Evolutionary conservation across 192 early-diverging fungal species (phyloP), one percentile per base, ranked within the genome.

Genomic region (Dissophora ornata): DNA sequence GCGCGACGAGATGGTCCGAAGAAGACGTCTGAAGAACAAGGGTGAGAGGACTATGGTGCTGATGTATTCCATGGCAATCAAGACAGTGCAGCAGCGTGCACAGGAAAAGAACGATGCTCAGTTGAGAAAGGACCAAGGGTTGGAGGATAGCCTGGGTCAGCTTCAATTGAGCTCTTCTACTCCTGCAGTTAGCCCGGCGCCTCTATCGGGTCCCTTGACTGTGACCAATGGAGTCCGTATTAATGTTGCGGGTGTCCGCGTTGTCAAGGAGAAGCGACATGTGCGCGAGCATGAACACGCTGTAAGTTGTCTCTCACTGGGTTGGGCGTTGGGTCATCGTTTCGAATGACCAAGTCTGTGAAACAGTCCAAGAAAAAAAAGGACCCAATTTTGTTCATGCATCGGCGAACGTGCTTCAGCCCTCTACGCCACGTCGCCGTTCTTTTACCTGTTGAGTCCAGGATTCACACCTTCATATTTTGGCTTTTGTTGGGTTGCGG

Each of bases 201-300:
- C 70, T 16, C 44, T 45, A 0, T 34, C 49, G 1, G 62, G 62
- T 6, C 57, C 63, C 13, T 79, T 28, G 54, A 59, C 32, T 25
- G 16, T 56, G 3, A 70, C 69, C 10, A 62, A 80, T 59, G 85
- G 81, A 1, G 57, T 79, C 13, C 59, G 79, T 5, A 68, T 88
- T 49, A 86, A 85, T 29, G 68, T 88, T 30, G 54, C 82, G n/a
- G 75, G 73, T 18, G 81, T 88, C 10, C 61, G 81, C 10, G 41
- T 61, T 15, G 30, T 75, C 21, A 51, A 1, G 25, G 80, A 85
- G 28, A 82, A 79, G 25, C 61, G 77, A 8, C 79, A 81, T 26
- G 51, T 87, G 21, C 68, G 82, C 19, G 84, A 83, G 19, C 57
- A 79, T 16, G 52, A 66, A 4, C 79, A 84, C 46, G 65, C 79